phyloP scores from a whole-genome alignment of 2,329 filamentous ascomycete species.

The Orbilia oligospora region DNA sequence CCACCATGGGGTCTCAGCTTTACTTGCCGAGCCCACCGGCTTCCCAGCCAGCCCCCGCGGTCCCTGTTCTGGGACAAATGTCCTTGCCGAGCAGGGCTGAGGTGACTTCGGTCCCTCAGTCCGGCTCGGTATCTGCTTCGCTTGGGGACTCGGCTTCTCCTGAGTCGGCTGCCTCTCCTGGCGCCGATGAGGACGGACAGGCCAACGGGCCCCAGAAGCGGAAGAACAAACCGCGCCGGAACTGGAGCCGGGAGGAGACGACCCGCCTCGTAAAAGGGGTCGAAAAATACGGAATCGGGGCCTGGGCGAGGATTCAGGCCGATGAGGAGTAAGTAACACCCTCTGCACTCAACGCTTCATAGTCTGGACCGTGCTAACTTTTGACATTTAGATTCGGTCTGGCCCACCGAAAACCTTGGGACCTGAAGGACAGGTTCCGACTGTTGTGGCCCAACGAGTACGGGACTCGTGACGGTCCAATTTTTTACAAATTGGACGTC shows the following conservation, averaged over 20 bases:
- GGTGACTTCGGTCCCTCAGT: slow-evolving; percentile 6
- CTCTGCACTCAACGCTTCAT: background rate
- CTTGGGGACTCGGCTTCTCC: slow-evolving; percentile 19
- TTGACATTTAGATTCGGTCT: slow-evolving; percentile 23
- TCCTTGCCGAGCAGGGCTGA: slow-evolving; percentile 8
- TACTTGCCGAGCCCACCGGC: slow-evolving; percentile 27
- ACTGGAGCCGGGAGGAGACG: slow-evolving; percentile 46
- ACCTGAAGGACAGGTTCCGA: slow-evolving; percentile 54
- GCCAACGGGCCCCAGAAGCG: slow-evolving; percentile 23
- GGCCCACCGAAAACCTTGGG: slow-evolving; percentile 35
- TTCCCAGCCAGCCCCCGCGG: background rate
- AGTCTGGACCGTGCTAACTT: background rate
- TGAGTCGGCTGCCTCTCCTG: slow-evolving; percentile 27
- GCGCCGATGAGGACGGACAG: slow-evolving; percentile 6
- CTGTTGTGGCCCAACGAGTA: slow-evolving; percentile 47
- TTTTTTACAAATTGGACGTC: slow-evolving; percentile 39
- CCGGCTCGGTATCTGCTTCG: background rate
- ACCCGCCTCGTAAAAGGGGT: slow-evolving; percentile 43
- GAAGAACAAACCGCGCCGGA: slow-evolving; percentile 52
- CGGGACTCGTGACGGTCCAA: slow-evolving; percentile 18
- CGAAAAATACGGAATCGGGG: slow-evolving; percentile 39
- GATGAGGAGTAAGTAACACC: slow-evolving; percentile 33
- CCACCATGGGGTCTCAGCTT: background rate
- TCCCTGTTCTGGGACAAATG: slow-evolving; percentile 8
- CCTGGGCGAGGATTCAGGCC: slow-evolving; percentile 39